Percentiles rank a stretch among this genome's conserved stretches.
These are phyloP conservation scores for Carnegiea gigantea DNA, from an alignment of 179 eudicot species.

Conservation along the genomic window DNA sequence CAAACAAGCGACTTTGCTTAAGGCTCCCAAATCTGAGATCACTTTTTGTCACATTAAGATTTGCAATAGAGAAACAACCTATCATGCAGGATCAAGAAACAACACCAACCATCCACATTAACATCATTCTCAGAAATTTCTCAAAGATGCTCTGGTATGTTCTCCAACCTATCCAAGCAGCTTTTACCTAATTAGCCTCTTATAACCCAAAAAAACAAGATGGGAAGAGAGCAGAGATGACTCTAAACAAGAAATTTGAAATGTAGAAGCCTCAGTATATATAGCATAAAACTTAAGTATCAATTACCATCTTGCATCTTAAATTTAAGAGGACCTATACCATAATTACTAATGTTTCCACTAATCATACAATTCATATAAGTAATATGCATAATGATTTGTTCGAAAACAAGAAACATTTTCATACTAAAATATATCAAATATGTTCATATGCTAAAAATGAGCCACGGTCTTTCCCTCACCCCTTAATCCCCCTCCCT, in stretches of 20 bases:
- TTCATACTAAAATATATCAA: neutral
- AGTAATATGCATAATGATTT: neutral
- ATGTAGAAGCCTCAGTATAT: no score
- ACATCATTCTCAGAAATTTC: neutral
- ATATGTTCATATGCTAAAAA: neutral
- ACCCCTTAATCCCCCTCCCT: no score
- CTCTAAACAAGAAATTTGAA: neutral
- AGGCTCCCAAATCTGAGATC: constrained; percentile 83
- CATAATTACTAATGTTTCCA: no score
- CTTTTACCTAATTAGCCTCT: constrained; percentile 34
- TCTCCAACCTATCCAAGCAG: constrained; percentile 99
- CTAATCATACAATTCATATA: neutral
- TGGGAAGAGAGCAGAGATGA: neutral
- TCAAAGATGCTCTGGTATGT: constrained; percentile 41
- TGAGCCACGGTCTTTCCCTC: neutral
- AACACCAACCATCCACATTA: neutral
- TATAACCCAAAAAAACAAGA: neutral
- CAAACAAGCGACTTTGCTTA: constrained; percentile 70
- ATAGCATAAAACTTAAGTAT: no score
- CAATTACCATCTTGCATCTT: no score
- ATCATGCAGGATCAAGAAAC: constrained; percentile 14
- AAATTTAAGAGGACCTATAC: no score
- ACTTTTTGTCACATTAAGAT: constrained; percentile 91
- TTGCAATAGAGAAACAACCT: constrained; percentile 99
- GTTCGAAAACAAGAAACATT: neutral